Conservation (phyloP, 2,329 filamentous ascomycete species). For the Truncatella angustata region DNA sequence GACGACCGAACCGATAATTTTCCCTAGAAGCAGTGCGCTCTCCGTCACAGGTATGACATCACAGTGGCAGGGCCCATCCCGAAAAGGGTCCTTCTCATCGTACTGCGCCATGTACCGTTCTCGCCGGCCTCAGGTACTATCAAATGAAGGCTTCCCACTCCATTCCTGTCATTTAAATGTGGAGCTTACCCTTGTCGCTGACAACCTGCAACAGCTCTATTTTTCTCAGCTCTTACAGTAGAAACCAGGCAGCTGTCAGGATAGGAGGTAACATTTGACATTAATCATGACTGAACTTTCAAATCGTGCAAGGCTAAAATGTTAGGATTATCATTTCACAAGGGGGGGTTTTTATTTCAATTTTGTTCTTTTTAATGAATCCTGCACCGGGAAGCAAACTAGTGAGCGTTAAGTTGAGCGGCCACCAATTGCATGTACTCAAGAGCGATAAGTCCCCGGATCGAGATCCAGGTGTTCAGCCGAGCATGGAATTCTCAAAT, state of each 20-base stretch:
- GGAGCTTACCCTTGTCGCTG: too few relatives aligned
- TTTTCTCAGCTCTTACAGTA: too few relatives aligned
- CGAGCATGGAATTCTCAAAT: conserved; percentile 30
- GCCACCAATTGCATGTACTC: neutral
- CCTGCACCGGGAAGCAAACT: neutral
- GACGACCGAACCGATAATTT: neutral
- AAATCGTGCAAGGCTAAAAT: too few relatives aligned
- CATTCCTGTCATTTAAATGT: too few relatives aligned
- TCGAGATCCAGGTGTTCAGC: conserved; percentile 21
- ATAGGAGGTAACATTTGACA: too few relatives aligned
- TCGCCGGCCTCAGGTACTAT: neutral
- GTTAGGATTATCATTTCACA: neutral
- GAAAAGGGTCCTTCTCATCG: too few relatives aligned
- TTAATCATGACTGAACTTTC: too few relatives aligned
- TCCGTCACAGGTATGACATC: neutral
- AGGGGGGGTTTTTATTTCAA: neutral
- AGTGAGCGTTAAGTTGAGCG: conserved; percentile 2
- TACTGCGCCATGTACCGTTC: neutral
- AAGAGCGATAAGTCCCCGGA: conserved; percentile 10
- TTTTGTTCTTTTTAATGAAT: neutral
- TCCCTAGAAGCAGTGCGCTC: neutral
- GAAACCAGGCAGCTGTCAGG: too few relatives aligned
- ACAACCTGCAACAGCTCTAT: too few relatives aligned
- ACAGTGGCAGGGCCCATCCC: neutral
- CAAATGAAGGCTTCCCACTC: too few relatives aligned